Evolutionary conservation across 2,329 filamentous ascomycete genomes (phyloP), one percentile per base, ranked within the genome.

Genomic region (Falciphora oryzae): DNA sequence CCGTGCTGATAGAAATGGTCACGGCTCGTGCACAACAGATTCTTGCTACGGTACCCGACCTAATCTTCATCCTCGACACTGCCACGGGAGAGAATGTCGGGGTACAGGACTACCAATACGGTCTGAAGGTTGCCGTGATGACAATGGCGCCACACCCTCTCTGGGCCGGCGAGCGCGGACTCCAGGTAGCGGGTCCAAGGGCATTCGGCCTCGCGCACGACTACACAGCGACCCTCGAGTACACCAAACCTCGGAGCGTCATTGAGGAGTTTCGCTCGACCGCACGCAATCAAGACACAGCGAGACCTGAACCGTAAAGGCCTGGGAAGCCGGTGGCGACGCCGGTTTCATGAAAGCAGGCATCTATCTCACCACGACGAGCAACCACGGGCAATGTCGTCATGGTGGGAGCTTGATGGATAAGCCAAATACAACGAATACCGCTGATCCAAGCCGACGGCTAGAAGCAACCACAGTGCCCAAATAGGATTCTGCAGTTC

Each of bases 31-130:
- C 3, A 14, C 57, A 2, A 58, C 16, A 69, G 28, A 65, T 85
- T 0, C 70, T 87, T 1, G 81, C 81, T 1, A 78, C 83, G 2
- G 84, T 85, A 2, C 85, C 85, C 0, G 85, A 87, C 65, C 72
- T 87, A 8, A 82, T 87, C 63, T 77, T 79, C 0, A 76, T 86
- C 11, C 78, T 87, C 22, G 84, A 86, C 65, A 79, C 81, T 7
- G 81, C 84, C 66, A 84, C 81, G 13, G 85, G 84, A 32, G 79
- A 84, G 67, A 83, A 83, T 0, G 75, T 87, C 8, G 84, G 84
- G 0, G 83, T 81, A 0, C 84, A 81, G 0, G 84, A 87, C 68
- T 86, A 85, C 66, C 72, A 81, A 14, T 85, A 84, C 65, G 82
- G 83, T 1, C 70, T 84, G 53, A 71, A 81, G 13, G 82, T 84